Base-by-base conservation (phyloP, 163 green algal species). In the Volvox carteri region DNA sequence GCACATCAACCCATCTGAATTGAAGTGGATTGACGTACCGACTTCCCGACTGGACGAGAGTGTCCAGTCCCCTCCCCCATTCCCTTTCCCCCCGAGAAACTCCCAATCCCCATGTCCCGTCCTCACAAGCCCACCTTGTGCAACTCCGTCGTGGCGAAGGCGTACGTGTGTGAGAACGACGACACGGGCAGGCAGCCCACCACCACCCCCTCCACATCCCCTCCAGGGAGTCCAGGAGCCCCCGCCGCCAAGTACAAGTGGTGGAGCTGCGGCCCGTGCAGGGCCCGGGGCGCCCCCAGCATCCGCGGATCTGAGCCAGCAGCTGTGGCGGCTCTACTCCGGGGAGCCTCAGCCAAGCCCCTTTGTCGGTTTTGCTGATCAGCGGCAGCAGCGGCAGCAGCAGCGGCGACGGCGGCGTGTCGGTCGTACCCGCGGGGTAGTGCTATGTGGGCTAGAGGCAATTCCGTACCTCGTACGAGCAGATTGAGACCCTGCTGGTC, bases 401-500 rank as follows among this genome's bases (percentile, higher is more conserved):
- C n/a, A n/a, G 28, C 62, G 62, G 62, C n/a, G 23, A 41, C 12
- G 9, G 62, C 30, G 12, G 62, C 62, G 37, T 33, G 28, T 12
- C 48, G 67, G 67, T 50, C 35, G 67, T 77, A 77, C 14, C 12
- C 33, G 1, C 33, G 16, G 21, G 46, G 73, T 19, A 62, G 44
- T 14, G 44, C 9, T 25, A 74, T 25, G 5, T 16, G 11, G 19
- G 21, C 12, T 6, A 50, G 44, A 19, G 16, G 14, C 37, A 85
- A 28, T 28, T 11, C 19, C 12, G 23, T 44, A 16, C 78, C 78
- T 39, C 85, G 50, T 7, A 79, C 73, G 25, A 90, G 50, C 39
- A 70, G 33, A 42, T 90, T 90, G n/a, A 90, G 58, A 18, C 52
- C 85, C 52, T 90, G 72, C 52, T 90, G 85, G 56, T 90, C 85